Evolutionary conservation across 345 rosid species (phyloP), one percentile per base, ranked within the genome.

Genomic region (Chamaenerion angustifolium): DNA sequence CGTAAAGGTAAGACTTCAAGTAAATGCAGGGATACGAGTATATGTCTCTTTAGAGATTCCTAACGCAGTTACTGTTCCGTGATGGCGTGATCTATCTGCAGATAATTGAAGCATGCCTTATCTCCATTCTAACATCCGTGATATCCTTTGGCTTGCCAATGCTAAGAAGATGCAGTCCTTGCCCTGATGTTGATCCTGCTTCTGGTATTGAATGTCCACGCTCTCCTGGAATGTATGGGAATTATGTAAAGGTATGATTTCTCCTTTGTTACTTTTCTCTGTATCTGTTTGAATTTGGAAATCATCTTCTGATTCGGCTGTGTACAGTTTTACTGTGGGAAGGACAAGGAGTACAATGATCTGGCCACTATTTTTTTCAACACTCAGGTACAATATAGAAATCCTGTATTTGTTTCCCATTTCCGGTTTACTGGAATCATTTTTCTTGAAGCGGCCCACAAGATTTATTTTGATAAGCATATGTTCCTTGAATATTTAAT

Each of bases 351-450:
- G 57, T 92, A 92, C 73, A 92, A 87, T 61, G 98, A 87, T 68
- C 98, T 92, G 52, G 98, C 95, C 11, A 92, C 98, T 17, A 84
- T 87, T 62, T 92, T 92, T 83, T 92, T 92, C 74, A 92, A 92
- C 46, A 87, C 98, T 37, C 96, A 92, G 98, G 98, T 90, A 37
- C 55, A 1, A 46, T 8, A 41, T 5, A 51, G 19, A 40, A 15
- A 31, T 8, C 5, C 37, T 31, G 37, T 31, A 31, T 3, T 31
- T 31, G 37, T 31, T 31, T 31, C 37, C 8, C 37, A 3, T 31
- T 31, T 31, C 25, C 37, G 8, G 37, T 31, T 31, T 31, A 23
- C 3, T 23, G 27, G 37, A 31, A 31, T 31, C 37, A 31, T 31
- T 31, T 31, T 31, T 31, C 10, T 31, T 31, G 37, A 31, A 7